Evolutionary conservation across 192 early-diverging fungal species (phyloP).

Genomic region (Coemansia sp.): DNA sequence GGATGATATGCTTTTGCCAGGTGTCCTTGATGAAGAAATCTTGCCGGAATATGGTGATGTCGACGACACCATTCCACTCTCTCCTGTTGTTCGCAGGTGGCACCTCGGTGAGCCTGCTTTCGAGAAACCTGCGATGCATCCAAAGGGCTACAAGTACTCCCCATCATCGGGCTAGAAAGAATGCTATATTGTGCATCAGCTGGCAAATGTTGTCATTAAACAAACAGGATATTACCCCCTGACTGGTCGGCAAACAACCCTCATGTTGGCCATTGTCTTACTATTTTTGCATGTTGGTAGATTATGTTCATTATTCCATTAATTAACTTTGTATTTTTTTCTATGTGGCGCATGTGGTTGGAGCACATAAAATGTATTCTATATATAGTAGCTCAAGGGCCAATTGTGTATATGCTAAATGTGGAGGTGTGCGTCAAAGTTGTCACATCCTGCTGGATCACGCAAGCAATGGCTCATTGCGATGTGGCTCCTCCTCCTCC

Average conservation of each 20-base stretch:
- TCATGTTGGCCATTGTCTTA: too few species aligned
- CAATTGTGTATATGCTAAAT: too few species aligned
- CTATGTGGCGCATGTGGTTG: too few species aligned
- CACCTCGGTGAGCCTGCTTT: constrained; percentile 37
- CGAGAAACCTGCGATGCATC: constrained; percentile 42
- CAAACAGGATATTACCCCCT: neutral
- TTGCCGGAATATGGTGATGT: constrained; percentile 27
- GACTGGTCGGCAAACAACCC: too few species aligned
- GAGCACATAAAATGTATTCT: too few species aligned
- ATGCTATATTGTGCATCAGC: too few species aligned
- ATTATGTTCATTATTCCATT: too few species aligned
- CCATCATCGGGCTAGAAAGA: too few species aligned
- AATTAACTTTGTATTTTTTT: too few species aligned
- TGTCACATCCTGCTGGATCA: neutral
- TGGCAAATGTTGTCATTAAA: neutral
- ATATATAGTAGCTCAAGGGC: too few species aligned
- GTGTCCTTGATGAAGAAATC: neutral
- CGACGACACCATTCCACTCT: constrained; percentile 14
- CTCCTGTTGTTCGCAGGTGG: constrained; percentile 37
- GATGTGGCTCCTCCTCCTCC: constrained; percentile 7
- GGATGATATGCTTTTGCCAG: constrained; percentile 1
- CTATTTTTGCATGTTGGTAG: too few species aligned
- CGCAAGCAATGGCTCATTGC: constrained; percentile 43
- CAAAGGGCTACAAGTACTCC: constrained; percentile 15
- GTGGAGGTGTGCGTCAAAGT: too few species aligned